Conservation (phyloP, 345 rosid genomes). For the Luvunga scandens region DNA sequence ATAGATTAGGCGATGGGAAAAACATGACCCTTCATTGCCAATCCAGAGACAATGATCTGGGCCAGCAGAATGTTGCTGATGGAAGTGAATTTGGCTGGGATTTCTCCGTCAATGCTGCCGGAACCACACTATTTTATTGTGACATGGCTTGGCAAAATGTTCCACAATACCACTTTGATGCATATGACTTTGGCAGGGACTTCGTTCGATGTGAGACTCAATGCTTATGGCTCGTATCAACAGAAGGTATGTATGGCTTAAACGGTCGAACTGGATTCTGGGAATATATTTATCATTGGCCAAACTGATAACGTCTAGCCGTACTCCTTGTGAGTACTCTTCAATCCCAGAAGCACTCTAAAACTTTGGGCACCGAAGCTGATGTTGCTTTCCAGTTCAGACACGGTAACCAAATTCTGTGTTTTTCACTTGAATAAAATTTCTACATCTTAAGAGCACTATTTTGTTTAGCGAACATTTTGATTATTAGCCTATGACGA, state of each 20-base stretch:
- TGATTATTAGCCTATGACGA: not conserved
- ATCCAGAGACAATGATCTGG: constrained; percentile 54
- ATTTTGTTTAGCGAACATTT: not conserved
- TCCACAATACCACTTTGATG: constrained; percentile 35
- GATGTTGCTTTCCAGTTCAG: not conserved
- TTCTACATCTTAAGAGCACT: not conserved
- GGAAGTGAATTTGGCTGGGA: constrained; percentile 53
- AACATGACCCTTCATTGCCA: constrained; percentile 54
- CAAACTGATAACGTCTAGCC: constrained; percentile 13
- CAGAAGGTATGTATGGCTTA: constrained; percentile 44
- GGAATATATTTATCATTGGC: constrained; percentile 50
- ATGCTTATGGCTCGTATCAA: constrained; percentile 44
- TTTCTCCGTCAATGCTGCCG: constrained; percentile 31
- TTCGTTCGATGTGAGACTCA: constrained; percentile 23
- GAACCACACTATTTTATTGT: constrained; percentile 49
- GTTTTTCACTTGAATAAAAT: not conserved
- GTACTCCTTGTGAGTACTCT: not conserved
- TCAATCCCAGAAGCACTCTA: not conserved
- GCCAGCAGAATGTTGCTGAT: constrained; percentile 36
- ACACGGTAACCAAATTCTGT: not conserved
- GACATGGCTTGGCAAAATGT: constrained; percentile 40
- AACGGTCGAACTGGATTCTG: constrained; percentile 46
- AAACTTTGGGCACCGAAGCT: too few species aligned
- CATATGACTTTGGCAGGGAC: constrained; percentile 37
- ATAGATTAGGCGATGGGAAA: constrained; percentile 39